These are phyloP conservation scores for Aspergillus novofumigatus DNA, from an alignment of 2,329 filamentous ascomycete species.

Conservation along the genomic window DNA sequence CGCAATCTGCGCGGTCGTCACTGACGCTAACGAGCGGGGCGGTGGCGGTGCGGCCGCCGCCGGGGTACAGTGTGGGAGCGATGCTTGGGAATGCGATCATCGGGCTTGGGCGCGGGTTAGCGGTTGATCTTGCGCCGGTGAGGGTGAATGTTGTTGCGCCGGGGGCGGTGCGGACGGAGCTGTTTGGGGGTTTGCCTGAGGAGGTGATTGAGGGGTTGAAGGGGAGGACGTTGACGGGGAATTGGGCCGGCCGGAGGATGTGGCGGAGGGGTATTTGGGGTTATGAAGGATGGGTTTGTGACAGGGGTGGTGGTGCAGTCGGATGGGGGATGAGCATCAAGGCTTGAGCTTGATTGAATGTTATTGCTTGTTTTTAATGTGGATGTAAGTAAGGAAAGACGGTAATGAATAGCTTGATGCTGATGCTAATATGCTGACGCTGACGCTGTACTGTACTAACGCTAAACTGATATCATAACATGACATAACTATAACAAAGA, in stretches of 20 bases:
- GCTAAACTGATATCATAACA: not conserved
- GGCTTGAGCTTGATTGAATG: not conserved
- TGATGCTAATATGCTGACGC: no score
- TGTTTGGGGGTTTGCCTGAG: no score
- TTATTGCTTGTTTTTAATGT: not conserved
- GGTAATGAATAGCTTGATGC: not conserved
- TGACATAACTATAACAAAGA: not conserved
- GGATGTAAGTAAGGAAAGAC: not conserved
- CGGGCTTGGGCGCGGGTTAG: no score
- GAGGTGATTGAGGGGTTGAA: constrained; percentile 24
- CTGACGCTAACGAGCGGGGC: no score
- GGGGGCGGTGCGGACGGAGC: no score
- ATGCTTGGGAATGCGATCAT: no score
- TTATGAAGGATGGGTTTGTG: constrained; percentile 42
- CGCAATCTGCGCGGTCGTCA: no score
- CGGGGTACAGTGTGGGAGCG: no score
- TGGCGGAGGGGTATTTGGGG: constrained; percentile 43
- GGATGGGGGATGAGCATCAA: constrained; percentile 35
- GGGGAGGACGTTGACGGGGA: constrained; percentile 16
- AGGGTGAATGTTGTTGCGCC: no score
- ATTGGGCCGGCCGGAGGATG: constrained; percentile 32
- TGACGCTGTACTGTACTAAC: not conserved
- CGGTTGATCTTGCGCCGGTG: no score
- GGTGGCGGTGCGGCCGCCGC: no score
- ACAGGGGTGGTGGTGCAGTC: constrained; percentile 32